Evolutionary conservation across 2,329 filamentous ascomycete genomes (phyloP), one percentile per base, ranked within the genome.

Genomic region (Colletotrichum euphorbiae): DNA sequence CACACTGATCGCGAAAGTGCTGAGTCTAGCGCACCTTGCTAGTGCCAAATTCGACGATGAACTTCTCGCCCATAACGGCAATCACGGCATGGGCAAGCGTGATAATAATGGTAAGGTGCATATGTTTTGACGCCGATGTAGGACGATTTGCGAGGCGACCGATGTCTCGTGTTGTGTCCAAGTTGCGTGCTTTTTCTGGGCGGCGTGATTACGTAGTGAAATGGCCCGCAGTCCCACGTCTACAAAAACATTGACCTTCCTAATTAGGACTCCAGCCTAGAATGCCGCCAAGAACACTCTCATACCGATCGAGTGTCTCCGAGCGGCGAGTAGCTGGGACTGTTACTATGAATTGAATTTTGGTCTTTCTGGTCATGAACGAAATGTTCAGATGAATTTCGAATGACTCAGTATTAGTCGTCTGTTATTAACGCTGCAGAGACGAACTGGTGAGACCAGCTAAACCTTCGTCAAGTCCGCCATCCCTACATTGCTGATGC

Each of bases 41-140:
- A 33, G 61, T 69, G 24, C 66, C 62, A n/a, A 66, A 69, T 48
- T 69, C 66, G 21, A 69, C 55, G 4, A 69, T 69, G 62, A 69
- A 69, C 33, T 69, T 69, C 24, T 60, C 66, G 12, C 66, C 66
- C 66, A 69, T 69, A 24, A 33, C 19, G 48, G 17, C 24, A n/a
- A 38, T 8, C 1, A 43, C 15, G 15, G 11, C 31, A 7, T 4
- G 3, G 4, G 38, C 2, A 5, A 42, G 1, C 11, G 46, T 6
- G 4, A 1, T 11, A 12, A 54, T 8, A 17, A 31, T 3, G 3
- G 3, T 12, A 2, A n/a, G 4, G 1, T 31, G 66, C 28, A 28
- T 28, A 6, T 28, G 28, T 28, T 7, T 33, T n/a, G 40, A 19
- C 40, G 11, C 17, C 28, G 45, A 13, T 52, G 46, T 45, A 6